phyloP scores from a whole-genome alignment of 192 early-diverging fungal genomes.

The Umbelopsis isabellina region DNA sequence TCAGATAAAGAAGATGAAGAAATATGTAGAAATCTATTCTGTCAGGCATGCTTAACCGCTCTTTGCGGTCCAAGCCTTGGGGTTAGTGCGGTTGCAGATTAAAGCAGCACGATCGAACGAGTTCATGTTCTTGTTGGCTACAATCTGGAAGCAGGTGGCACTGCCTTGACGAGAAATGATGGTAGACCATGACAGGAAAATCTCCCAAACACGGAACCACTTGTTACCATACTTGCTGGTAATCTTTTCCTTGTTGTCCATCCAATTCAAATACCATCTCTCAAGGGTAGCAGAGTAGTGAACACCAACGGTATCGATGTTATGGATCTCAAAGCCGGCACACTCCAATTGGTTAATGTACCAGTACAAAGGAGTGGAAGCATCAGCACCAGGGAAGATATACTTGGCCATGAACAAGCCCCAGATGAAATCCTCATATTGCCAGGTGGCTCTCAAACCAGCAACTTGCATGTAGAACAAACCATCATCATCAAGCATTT shows the following conservation, averaged over 20 bases:
- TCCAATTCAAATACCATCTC: constrained; percentile 99
- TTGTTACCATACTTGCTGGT: constrained; percentile 84
- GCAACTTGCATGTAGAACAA: constrained; percentile 98
- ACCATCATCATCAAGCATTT: constrained; percentile 97
- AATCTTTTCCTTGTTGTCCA: constrained; percentile 88
- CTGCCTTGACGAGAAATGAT: constrained; percentile 96
- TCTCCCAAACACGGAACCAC: constrained; percentile 96
- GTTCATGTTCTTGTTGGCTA: constrained; percentile 97
- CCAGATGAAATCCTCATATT: constrained; percentile 72
- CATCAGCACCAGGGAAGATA: constrained; percentile 54
- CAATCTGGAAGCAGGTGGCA: constrained; percentile 96
- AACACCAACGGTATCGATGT: constrained; percentile 89
- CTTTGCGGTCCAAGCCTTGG: constrained; percentile 34
- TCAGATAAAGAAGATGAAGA: too few relatives aligned
- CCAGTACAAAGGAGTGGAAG: constrained; percentile 76
- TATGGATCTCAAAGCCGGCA: constrained; percentile 92
- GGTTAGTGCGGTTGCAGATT: constrained; percentile 50
- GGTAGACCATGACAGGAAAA: constrained; percentile 96
- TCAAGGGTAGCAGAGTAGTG: constrained; percentile 97
- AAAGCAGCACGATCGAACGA: constrained; percentile 83
- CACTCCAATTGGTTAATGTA: constrained; percentile 90
- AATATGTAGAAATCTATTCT: neutral
- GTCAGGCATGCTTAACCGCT: constrained; percentile 3
- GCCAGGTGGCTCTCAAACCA: constrained; percentile 78
- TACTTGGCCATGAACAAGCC: constrained; percentile 99